Conservation (phyloP, 1,284 basidiomycete species). For the Omphalotus olearius region DNA sequence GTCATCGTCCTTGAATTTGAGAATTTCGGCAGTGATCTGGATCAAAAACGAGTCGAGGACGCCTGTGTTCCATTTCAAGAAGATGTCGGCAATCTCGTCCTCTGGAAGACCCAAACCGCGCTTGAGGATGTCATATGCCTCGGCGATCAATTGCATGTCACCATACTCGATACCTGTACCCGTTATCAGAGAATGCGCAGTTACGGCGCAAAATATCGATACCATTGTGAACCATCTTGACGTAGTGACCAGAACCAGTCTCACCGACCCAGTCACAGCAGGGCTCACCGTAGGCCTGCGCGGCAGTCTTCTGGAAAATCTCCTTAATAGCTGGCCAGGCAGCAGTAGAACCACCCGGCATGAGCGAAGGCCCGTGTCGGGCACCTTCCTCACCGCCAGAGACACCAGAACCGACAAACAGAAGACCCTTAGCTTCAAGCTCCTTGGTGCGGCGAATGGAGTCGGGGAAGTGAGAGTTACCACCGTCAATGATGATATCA, state of each 20-base stretch:
- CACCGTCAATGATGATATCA: conserved; percentile 98
- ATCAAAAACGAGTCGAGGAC: conserved; percentile 99
- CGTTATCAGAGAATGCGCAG: conserved; percentile 16
- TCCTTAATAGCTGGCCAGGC: conserved; percentile 98
- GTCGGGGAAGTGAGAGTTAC: conserved; percentile 99
- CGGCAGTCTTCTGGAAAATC: conserved; percentile 98
- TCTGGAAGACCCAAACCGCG: conserved; percentile 86
- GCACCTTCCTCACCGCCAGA: conserved; percentile 99
- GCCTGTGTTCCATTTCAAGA: conserved; percentile 94
- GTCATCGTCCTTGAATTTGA: conserved; percentile 96
- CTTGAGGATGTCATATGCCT: conserved; percentile 98
- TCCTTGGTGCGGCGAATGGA: conserved; percentile 93
- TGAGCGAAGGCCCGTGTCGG: conserved; percentile 95
- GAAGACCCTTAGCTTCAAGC: conserved; percentile 90
- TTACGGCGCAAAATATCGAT: conserved; percentile 22
- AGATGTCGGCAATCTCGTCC: conserved; percentile 87
- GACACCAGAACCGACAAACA: conserved; percentile 98
- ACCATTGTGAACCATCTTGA: conserved; percentile 99
- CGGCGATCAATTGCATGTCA: conserved; percentile 99
- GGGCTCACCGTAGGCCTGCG: conserved; percentile 93
- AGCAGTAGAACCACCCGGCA: conserved; percentile 94
- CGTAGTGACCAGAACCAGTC: conserved; percentile 91
- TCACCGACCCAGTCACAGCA: conserved; percentile 99
- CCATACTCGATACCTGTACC: conserved; percentile 92
- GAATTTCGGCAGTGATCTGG: conserved; percentile 94